Evolutionary conservation across 2,329 filamentous ascomycete genomes (phyloP), one percentile per base, ranked within the genome.

Genomic region (Botrytis deweyae): DNA sequence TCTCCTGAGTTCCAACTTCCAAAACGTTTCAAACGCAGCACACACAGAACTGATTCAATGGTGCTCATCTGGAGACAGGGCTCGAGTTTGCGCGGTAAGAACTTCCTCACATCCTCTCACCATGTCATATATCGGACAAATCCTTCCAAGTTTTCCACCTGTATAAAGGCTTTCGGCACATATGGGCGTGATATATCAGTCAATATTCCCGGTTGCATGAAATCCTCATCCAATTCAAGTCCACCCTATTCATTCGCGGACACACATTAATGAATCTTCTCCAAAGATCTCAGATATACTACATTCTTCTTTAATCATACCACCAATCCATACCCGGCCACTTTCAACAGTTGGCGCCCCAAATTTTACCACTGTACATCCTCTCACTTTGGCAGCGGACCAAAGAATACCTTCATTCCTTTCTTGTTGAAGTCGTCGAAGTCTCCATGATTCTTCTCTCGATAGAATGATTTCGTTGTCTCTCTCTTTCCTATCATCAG

Each of bases 351-450:
- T 91, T 72, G 86, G 87, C 1, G 95, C 93, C 1, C 93, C 94
- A 81, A 98, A 97, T 82, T 98, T 98, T 78, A 98, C 92, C 40
- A 98, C 87, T 5, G 96, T 91, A 80, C 95, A 97, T 6, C 93
- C 92, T 71, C 94, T 88, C 49, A 97, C 90, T 40, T 87, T 88
- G 22, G 94, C 93, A 20, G 92, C 93, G 40, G 94, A 95, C 93
- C 94, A 97, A 5, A 95, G 85, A 5, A 97, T 82, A 25, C 88
- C 88, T 67, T 87, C 84, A 16, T 83, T 80, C 75, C 83, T 86
- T 81, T 96, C 92, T 80, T 86, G 84, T 72, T 82, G 80, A 33
- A 92, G 84, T 75, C 92, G 87, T 69, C 80, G 80, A 42, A 81
- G 81, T 70, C 91, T 85, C 89, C 90, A 91, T 61, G 79, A 80